Base-by-base conservation (phyloP, 768 basidiomycete species). In the Albatrellus ellisii region DNA sequence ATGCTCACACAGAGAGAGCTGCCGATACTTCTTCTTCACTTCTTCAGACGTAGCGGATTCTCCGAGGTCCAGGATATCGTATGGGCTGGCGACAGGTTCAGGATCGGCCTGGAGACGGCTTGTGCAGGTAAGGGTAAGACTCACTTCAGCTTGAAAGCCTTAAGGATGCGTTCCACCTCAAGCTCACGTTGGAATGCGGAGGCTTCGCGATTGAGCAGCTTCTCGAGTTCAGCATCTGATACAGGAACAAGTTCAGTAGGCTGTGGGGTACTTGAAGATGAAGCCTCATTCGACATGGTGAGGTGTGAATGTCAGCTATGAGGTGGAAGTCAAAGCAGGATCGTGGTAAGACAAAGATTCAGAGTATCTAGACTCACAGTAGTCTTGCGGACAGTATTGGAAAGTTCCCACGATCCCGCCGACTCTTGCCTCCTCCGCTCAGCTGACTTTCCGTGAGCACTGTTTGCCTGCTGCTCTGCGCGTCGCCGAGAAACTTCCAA, bases 121-220 rank as follows among this genome's bases (percentile, higher is more conserved):
- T 14, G 24, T 12, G 8, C 42, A 8, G 12, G 28, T 33, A 35
- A 15, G 25, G 22, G 17, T 24, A 21, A 62, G 77, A 51, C 45
- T 26, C 45, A 94, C 91, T 98, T 99, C 53, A 98, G 72, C 60
- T 90, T 98, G 74, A 99, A 98, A 0, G 92, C 81, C 52, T 79
- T 83, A 37, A 98, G 65, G 49, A 99, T 89, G 20, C 95, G 77
- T 44, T 94, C 88, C 10, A 90, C 85, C 57, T 90, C 87, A 20
- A 87, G 63, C 60, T 90, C 88, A 22, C 88, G 73, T 52, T 88
- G 83, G 56, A 90, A 82, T 4, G 84, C 86, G 11, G 79, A 79
- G 1, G 86, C 84, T 54, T 90, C 86, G 42, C 82, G 67, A 39
- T 69, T 80, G 34, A 90, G 68, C 4, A 90, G 63, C 58, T 78